Evolutionary conservation across 2,329 filamentous ascomycete species (phyloP).

Genomic region (Leptographium radiaticola): DNA sequence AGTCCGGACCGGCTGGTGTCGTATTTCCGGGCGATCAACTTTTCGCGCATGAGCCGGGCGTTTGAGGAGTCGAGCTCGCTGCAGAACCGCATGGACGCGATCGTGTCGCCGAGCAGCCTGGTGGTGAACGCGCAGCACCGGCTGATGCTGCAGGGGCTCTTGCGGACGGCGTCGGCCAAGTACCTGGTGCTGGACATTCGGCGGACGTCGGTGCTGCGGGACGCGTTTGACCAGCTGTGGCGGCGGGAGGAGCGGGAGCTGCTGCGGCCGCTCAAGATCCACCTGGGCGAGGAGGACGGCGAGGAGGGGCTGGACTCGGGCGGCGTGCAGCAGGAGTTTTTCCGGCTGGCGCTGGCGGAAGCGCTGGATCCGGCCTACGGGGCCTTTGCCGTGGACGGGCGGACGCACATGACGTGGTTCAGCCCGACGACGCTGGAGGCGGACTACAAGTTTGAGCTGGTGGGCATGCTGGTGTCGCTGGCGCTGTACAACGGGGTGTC

Average conservation of each 20-base stretch:
- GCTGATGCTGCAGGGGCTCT: slow-evolving; percentile 45
- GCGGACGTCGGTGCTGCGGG: slow-evolving; percentile 51
- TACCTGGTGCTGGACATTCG: slow-evolving; percentile 60
- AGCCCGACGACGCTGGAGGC: slow-evolving; percentile 69
- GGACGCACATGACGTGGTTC: slow-evolving; percentile 79
- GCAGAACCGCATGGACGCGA: slow-evolving; percentile 41
- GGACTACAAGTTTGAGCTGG: slow-evolving; percentile 78
- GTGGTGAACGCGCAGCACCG: slow-evolving; percentile 46
- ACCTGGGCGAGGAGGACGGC: slow-evolving; percentile 66
- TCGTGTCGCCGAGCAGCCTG: slow-evolving; percentile 39
- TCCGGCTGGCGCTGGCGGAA: slow-evolving; percentile 69
- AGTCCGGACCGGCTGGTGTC: slow-evolving; percentile 57
- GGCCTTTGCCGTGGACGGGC: slow-evolving; percentile 64
- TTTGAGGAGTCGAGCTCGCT: slow-evolving; percentile 56
- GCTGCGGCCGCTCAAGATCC: slow-evolving; percentile 74
- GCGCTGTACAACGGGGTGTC: slow-evolving; percentile 91
- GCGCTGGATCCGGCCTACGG: slow-evolving; percentile 67
- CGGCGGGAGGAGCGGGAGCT: slow-evolving; percentile 71
- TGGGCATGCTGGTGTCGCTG: slow-evolving; percentile 77
- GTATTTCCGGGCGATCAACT: slow-evolving; percentile 82
- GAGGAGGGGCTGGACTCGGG: slow-evolving; percentile 90
- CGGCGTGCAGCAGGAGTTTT: slow-evolving; percentile 94
- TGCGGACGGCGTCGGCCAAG: slow-evolving; percentile 54
- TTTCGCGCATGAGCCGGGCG: slow-evolving; percentile 69
- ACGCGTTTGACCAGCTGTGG: slow-evolving; percentile 84